Conservation (phyloP, 768 basidiomycete species). For the Neoboletus magnificus region DNA sequence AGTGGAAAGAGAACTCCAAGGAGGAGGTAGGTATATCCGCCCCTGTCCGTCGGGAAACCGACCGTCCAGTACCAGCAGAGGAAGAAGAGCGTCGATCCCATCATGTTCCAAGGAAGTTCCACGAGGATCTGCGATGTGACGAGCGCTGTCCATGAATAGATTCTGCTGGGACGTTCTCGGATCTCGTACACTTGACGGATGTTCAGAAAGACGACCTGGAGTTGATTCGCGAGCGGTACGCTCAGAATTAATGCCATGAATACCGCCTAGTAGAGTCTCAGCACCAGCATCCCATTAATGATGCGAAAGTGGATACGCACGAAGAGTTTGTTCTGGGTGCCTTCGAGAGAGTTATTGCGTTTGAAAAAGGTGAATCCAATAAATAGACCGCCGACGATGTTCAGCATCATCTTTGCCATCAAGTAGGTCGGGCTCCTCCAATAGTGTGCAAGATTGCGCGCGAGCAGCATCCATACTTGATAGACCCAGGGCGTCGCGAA, state of each 20-base stretch:
- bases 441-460: conserved; percentile 44
- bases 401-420: conserved; percentile 55
- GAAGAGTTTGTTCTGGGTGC: conserved; percentile 65
- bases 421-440: conserved; percentile 62
- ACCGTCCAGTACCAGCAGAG: conserved; percentile 72
- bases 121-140: conserved; percentile 52
- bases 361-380: conserved; percentile 64
- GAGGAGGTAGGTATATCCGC: conserved; percentile 58
- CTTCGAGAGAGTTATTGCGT: conserved; percentile 50
- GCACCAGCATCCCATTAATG: background rate
- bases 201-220: conserved; percentile 58
- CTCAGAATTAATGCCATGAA: conserved; percentile 52
- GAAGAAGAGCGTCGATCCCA: conserved; percentile 57
- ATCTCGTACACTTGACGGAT: conserved; percentile 63
- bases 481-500: conserved; percentile 54
- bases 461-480: conserved; percentile 44
- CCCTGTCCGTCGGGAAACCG: conserved; percentile 51
- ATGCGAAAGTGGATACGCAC: conserved; percentile 34
- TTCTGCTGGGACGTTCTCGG: conserved; percentile 60
- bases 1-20: conserved; percentile 52
- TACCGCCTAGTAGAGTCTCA: conserved; percentile 37
- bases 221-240: conserved; percentile 58
- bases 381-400: conserved; percentile 52
- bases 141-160: conserved; percentile 64
- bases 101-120: conserved; percentile 60